These are phyloP conservation scores for Mrakia blollopis DNA, from an alignment of 768 basidiomycete species.

Conservation along the genomic window DNA sequence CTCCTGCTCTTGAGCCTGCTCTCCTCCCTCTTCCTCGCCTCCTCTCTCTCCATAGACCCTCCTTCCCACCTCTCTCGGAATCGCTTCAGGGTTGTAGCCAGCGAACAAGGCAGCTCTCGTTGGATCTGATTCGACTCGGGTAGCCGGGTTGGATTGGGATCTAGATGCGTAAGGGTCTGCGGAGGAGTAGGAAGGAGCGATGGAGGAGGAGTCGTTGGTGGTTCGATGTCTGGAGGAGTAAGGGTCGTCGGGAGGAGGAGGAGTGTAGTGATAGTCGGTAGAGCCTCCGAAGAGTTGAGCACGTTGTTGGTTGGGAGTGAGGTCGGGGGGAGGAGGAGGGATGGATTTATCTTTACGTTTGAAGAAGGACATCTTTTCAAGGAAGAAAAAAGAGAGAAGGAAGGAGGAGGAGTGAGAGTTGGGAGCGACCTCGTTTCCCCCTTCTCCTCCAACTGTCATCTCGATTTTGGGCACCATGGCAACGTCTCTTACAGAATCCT, in stretches of 20 bases:
- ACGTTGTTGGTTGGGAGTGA: background rate
- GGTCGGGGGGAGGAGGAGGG: slow-evolving; percentile 23
- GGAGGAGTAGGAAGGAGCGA: slow-evolving; percentile 26
- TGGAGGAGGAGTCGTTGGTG: background rate
- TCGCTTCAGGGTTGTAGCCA: slow-evolving; percentile 29
- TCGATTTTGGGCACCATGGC: background rate
- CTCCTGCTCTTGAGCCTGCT: slow-evolving; percentile 48
- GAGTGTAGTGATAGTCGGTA: background rate
- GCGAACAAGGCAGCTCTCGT: slow-evolving; percentile 26
- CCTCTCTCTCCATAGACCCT: slow-evolving; percentile 33
- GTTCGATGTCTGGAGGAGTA: background rate
- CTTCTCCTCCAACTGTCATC: background rate
- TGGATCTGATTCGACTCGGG: slow-evolving; percentile 21
- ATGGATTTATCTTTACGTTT: slow-evolving; percentile 24
- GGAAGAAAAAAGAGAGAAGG: background rate
- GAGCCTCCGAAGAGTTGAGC: slow-evolving; percentile 4
- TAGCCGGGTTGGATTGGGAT: background rate
- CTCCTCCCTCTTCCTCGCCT: slow-evolving; percentile 37
- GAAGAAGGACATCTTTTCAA: slow-evolving; percentile 20
- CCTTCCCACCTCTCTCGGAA: slow-evolving; percentile 40
- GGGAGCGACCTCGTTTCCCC: background rate
- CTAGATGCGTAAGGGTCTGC: slow-evolving; percentile 20
- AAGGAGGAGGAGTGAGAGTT: slow-evolving; percentile 1
- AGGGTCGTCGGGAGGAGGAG: background rate
- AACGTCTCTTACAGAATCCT: background rate